Evolutionary conservation across 2,329 filamentous ascomycete species (phyloP).

Genomic region (Colletotrichum orbiculare): DNA sequence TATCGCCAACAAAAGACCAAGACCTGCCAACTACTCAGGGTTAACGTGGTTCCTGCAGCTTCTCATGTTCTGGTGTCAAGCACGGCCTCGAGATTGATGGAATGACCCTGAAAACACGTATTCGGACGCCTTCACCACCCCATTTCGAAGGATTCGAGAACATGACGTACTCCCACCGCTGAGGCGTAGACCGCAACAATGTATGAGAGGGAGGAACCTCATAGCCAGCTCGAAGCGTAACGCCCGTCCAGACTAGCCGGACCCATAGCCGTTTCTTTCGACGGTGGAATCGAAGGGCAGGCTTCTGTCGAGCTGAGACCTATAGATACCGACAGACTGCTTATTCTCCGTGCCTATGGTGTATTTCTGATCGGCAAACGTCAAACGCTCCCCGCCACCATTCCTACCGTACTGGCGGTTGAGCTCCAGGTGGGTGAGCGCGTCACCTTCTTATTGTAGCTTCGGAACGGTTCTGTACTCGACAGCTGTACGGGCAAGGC

Average conservation of each 20-base stretch:
- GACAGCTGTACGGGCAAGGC: not conserved
- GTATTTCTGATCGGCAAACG: not conserved
- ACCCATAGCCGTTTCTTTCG: conserved; percentile 10
- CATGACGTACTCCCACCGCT: not conserved
- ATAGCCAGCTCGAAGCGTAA: not conserved
- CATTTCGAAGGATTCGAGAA: not conserved
- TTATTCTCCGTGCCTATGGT: too few relatives aligned
- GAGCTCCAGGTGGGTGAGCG: not conserved
- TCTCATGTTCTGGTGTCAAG: too few relatives aligned
- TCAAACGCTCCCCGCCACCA: not conserved
- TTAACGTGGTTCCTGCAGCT: too few relatives aligned
- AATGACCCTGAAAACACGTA: not conserved
- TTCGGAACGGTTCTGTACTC: not conserved
- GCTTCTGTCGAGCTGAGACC: not conserved
- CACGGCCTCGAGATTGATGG: too few relatives aligned
- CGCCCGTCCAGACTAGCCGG: not conserved
- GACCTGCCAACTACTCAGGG: too few relatives aligned
- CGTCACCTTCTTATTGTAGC: not conserved
- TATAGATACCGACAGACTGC: not conserved
- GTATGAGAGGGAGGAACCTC: conserved; percentile 12
- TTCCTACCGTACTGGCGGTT: not conserved
- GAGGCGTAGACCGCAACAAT: not conserved
- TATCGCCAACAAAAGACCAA: too few relatives aligned
- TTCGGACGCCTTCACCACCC: not conserved
- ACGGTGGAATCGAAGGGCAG: not conserved